Conservation (phyloP, 371 early-diverging fungal species). For the Umbelopsis sp. region DNA sequence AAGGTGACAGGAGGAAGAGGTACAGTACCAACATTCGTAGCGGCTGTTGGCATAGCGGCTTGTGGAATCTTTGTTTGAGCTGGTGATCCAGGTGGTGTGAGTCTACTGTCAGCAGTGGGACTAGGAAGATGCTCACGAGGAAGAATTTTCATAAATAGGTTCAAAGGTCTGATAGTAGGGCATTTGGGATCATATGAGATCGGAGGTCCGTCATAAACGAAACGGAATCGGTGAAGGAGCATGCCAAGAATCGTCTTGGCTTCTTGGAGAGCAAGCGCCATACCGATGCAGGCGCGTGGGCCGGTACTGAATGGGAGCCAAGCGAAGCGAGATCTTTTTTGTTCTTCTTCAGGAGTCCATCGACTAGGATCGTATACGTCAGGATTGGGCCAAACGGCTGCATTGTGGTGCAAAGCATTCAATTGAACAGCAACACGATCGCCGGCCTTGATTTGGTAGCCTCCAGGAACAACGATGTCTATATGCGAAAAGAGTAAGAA, state of each 20-base stretch:
- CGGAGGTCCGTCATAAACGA: constrained; percentile 24
- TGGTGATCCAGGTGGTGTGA: not conserved
- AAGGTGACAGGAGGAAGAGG: constrained; percentile 33
- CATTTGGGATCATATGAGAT: constrained; percentile 20
- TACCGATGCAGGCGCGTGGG: constrained; percentile 46
- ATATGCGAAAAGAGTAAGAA: not conserved
- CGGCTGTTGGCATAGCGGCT: not conserved
- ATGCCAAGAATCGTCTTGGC: constrained; percentile 40
- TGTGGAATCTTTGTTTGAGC: not conserved
- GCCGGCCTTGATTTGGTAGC: constrained; percentile 27
- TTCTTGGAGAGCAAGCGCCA: constrained; percentile 34
- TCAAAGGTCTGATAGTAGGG: constrained; percentile 22
- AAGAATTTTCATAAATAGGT: constrained; percentile 23
- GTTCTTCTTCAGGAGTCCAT: constrained; percentile 43
- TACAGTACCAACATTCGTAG: not conserved
- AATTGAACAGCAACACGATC: constrained; percentile 20
- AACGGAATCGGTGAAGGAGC: constrained; percentile 28
- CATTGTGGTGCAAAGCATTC: constrained; percentile 39
- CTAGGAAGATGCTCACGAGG: constrained; percentile 24
- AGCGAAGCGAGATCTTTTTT: constrained; percentile 33
- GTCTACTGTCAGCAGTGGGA: constrained; percentile 14
- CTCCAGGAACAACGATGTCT: constrained; percentile 35
- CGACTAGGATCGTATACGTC: constrained; percentile 41
- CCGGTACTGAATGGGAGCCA: constrained; percentile 48
- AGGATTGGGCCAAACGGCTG: constrained; percentile 36